Base-by-base conservation (phyloP, 768 basidiomycete genomes). In the Trametes cinnabarina region DNA sequence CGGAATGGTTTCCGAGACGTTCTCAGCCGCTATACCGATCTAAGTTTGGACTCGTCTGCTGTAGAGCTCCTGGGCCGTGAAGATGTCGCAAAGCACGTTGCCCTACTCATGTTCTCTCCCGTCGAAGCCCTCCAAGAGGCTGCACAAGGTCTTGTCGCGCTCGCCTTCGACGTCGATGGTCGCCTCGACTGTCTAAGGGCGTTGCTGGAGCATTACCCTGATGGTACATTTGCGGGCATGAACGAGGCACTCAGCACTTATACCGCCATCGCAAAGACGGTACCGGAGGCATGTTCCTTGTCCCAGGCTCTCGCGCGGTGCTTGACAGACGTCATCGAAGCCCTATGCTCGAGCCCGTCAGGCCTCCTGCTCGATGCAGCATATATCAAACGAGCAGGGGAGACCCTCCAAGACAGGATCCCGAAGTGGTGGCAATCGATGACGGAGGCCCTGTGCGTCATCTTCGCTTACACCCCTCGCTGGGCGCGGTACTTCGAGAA, bases 261-360 rank as follows among this genome's bases (percentile, higher is more conserved):
- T 73, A 77, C 78, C 49, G 72, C 74, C 15, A 82, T 85, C 62
- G 88, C 91, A 0, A 71, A 76, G 11, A 64, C 68, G 12, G 80
- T 92, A 4, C 87, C 90, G 0, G 97, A 98, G 68, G 95, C 94
- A 0, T 93, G 92, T 68, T 86, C 81, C 47, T 68, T 94, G n/a
- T 92, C 97, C 4, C 91, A 90, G 65, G 87, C 91, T 19, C 82
- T 98, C 22, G 97, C 97, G 17, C 86, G 88, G 3, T 96, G 94
- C 71, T 81, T 98, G 65, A 92, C 92, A 12, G 97, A 99, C 67
- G 82, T 97, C 56, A 82, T 98, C 55, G 94, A 98, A 35, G 87
- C 87, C 5, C 80, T 98, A 1, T 96, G 93, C 67, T 80, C 85
- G 9, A 79, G 76, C 35, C 82, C 81, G 1, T 84, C 85, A 62